Percentiles rank a stretch among this genome's conserved stretches.
These are phyloP conservation scores for Pneumocystis oryctolagi DNA, from an alignment of 1,139 yeast species.

Conservation along the genomic window DNA sequence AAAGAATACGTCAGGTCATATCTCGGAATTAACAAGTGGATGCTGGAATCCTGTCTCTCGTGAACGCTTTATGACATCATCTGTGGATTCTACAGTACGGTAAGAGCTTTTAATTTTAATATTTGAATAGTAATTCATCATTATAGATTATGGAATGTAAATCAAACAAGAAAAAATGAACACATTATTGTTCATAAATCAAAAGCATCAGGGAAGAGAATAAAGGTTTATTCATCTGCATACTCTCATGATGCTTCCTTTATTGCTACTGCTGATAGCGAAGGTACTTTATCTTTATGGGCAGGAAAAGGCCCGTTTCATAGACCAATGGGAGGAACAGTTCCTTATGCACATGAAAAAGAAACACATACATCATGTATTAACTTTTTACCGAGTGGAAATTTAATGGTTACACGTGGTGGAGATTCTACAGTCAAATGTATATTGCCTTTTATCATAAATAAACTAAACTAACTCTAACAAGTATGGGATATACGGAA, in stretches of 20 bases:
- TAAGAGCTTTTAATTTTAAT: not conserved
- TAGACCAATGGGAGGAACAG: slow-evolving; percentile 20
- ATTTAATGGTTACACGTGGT: slow-evolving; percentile 21
- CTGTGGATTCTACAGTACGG: slow-evolving; percentile 26
- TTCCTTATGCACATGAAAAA: slow-evolving; percentile 19
- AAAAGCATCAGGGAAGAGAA: slow-evolving; percentile 16
- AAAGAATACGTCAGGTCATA: slow-evolving; percentile 28
- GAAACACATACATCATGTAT: slow-evolving; percentile 17
- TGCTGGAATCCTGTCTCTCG: slow-evolving; percentile 22
- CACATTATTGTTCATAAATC: slow-evolving; percentile 21
- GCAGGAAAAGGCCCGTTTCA: slow-evolving; percentile 21
- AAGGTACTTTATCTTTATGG: slow-evolving; percentile 24
- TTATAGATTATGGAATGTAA: slow-evolving; percentile 23
- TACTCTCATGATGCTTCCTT: slow-evolving; percentile 18
- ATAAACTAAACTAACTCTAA: not conserved
- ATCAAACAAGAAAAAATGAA: slow-evolving; percentile 18
- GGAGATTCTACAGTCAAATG: slow-evolving; percentile 21
- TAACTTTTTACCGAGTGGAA: slow-evolving; percentile 14
- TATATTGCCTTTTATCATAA: not conserved
- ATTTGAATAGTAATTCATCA: not conserved
- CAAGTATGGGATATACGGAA: slow-evolving; percentile 27
- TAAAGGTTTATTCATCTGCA: slow-evolving; percentile 17
- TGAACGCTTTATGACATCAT: slow-evolving; percentile 21
- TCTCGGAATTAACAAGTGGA: slow-evolving; percentile 24
- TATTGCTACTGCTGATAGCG: slow-evolving; percentile 20